phyloP scores from a whole-genome alignment of 78 protist genomes.

The Dictyostelium firmibasis region DNA sequence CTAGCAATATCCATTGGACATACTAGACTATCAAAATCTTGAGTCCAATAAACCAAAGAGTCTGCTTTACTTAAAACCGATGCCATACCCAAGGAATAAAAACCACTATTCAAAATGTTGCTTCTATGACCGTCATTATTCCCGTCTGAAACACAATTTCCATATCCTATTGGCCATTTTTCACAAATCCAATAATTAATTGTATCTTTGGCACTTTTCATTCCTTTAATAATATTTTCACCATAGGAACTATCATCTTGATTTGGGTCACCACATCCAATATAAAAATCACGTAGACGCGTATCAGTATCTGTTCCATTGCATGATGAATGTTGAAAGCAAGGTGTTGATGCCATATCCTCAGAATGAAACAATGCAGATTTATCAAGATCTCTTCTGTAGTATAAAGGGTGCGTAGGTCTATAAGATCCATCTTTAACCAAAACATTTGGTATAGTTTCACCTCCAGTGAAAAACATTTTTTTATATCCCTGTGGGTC shows the following conservation, averaged over 20 bases:
- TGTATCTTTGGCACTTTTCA: not conserved
- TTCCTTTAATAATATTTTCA: not conserved
- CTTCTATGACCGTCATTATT: not conserved
- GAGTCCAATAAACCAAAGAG: not conserved
- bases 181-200: conserved; percentile 4
- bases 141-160: not conserved
- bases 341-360: conserved; percentile 7
- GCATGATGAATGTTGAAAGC: not conserved
- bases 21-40: not conserved
- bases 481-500: conserved; percentile 8
- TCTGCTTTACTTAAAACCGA: not conserved
- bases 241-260: not conserved
- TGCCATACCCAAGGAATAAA: not conserved
- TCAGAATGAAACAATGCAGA: not conserved
- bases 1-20: not conserved
- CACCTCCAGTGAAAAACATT: not conserved
- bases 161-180: not conserved
- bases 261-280: not conserved
- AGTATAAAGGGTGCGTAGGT: not conserved
- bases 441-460: not conserved
- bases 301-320: not conserved
- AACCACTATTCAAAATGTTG: not conserved
- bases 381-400: not conserved
- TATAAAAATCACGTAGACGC: not conserved
- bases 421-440: not conserved